Base-by-base conservation (phyloP, 2,329 filamentous ascomycete species). In the Phymatotrichopsis omnivora region DNA sequence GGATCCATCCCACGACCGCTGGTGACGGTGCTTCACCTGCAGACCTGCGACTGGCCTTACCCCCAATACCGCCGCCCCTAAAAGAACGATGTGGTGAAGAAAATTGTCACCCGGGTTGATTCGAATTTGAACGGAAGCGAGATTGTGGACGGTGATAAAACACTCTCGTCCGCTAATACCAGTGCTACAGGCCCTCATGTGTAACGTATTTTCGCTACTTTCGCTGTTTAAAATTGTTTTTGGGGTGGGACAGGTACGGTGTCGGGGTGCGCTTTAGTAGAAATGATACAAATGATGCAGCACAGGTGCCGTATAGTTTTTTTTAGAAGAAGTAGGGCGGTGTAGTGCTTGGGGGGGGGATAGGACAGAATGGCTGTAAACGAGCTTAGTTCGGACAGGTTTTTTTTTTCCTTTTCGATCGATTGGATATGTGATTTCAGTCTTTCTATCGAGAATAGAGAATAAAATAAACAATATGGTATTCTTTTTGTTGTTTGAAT, bases 231-330 rank as follows among this genome's bases (percentile, higher is more conserved):
- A 7, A 27, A 7, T 14, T 3, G 3, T 2, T 20, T 24, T 31
- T n/a, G n/a, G n/a, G n/a, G n/a, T 14, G 3, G 16, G 17, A 7
- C 12, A 20, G 17, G 11, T 31, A 20, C 16, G 24, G 7, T 11
- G 22, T 40, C 46, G 28, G 42, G 23, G 17, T 11, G 5, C 14
- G 10, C 8, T n/a, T 6, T 12, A 47, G 47, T 27, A 35, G 25
- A 1, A 63, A 62, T 49, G 72, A 76, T 35, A 72, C 72, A 3
- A 70, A 66, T 14, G 73, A 76, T 51, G 73, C 74, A 1, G 64
- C 73, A 0, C 72, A 76, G 57, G 73, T 75, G 0, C 72, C 73
- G 1, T 73, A 73, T 4, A 76, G 73, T 2, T 67, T 71, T 0
- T 34, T 77, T 48, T 63, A 63, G 37, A n/a, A n/a, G n/a, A n/a